Evolutionary conservation across 2,329 filamentous ascomycete genomes (phyloP).

Genomic region (Penicillium thymicola): DNA sequence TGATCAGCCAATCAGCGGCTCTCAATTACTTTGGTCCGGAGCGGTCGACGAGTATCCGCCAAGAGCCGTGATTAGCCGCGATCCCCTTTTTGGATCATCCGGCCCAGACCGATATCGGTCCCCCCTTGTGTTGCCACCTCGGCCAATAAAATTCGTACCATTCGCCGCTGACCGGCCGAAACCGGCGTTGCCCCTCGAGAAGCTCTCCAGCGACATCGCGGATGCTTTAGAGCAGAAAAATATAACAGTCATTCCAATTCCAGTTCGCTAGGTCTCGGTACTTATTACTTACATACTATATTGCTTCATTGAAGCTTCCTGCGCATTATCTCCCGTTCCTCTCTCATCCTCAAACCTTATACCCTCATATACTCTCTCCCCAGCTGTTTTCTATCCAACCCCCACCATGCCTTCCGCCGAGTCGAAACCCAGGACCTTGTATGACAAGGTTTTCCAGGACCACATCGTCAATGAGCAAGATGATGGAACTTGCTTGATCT

Average conservation of each 20-base stretch:
- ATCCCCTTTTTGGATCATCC: conserved; percentile 9
- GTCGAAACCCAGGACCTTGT: conserved; percentile 75
- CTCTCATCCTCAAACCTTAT: background rate
- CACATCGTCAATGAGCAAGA: conserved; percentile 95
- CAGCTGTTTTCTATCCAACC: conserved; percentile 3
- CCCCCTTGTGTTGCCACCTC: background rate
- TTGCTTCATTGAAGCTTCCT: conserved; percentile 3
- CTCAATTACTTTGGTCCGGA: conserved; percentile 14
- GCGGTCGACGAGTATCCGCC: conserved; percentile 12
- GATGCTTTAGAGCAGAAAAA: conserved; percentile 22
- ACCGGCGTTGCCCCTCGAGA: conserved; percentile 35
- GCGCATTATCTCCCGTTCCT: background rate
- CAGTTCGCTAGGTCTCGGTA: conserved; percentile 11
- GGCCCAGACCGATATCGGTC: conserved; percentile 18
- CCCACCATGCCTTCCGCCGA: conserved; percentile 71
- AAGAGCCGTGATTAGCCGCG: conserved; percentile 16
- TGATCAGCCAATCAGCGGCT: conserved; percentile 13
- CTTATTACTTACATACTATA: background rate
- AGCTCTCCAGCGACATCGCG: conserved; percentile 36
- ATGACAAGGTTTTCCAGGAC: conserved; percentile 94
- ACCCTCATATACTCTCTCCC: background rate
- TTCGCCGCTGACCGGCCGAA: conserved; percentile 38
- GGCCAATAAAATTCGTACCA: conserved; percentile 27
- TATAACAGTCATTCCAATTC: conserved; percentile 18
- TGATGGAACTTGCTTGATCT: conserved; percentile 87